Evolutionary conservation across 2,329 filamentous ascomycete species (phyloP), one percentile per base, ranked within the genome.

Genomic region (Pseudopithomyces maydicus): DNA sequence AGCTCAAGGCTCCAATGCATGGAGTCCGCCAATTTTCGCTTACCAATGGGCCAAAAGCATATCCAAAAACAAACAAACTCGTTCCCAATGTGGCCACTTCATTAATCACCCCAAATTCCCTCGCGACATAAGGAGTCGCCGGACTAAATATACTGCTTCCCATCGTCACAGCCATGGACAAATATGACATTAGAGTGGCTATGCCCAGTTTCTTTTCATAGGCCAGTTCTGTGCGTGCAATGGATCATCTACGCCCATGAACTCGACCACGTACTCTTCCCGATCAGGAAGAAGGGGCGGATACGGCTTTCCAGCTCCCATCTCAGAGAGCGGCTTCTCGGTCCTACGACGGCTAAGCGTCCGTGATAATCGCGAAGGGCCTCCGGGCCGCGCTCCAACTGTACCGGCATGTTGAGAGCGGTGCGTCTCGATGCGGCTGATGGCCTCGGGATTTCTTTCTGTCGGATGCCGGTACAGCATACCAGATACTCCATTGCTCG

Each of bases 171-270:
- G 85, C 85, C 65, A 92, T 79, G 14, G 90, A 91, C 43, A 89
- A 90, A 68, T 88, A 92, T 22, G 87, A 90, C 41, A 93, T 79
- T 65, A 92, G 87, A 39, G 82, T 81, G 19, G 86, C 85, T 1
- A 88, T 89, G 6, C 83, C 66, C 39, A 92, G 49, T 86, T 96
- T 97, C 80, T 90, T 93, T 80, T 85, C 59, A 90, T 74, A 0
- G 90, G 83, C 92, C 92, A 97, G 74, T 97, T 97, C 78, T 95
- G 90, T 0, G 92, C 88, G 75, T 97, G 92, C 60, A 93, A 71
- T 2, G 92, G 92, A 69, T 97, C 92, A 61, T 92, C 84, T 1
- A 87, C 88, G 0, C 92, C 92, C 64, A 93, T 88, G 68, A 96
- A 97, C 52, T 85, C 90, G 45, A 94, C 90, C 0, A 92, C 89